Evolutionary conservation across 2,329 filamentous ascomycete genomes (phyloP), one percentile per base, ranked within the genome.

Genomic region (Thielaviopsis musarum): DNA sequence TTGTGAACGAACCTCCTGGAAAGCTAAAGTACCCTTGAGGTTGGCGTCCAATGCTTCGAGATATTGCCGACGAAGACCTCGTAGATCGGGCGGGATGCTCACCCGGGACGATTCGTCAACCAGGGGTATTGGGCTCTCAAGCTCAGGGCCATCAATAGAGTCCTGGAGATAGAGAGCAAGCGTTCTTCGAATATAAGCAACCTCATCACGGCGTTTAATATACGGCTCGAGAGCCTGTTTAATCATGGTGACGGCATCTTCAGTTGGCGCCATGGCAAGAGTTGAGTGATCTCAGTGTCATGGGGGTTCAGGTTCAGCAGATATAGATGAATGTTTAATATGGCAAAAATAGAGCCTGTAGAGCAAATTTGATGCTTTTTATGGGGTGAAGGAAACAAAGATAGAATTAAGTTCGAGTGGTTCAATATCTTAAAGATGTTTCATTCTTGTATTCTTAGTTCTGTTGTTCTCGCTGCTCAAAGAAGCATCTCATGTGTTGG

Each of bases 181-280:
- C 30, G 82, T 70, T 56, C 76, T 77, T 62, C 79, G 74, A 59
- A 84, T 78, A 54, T 77, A 77, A 41, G 75, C 71, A 55, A 76
- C 73, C 64, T 84, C 78, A 60, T 83, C 79, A 26, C 80, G 75
- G 28, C 77, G 74, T 57, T 78, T 79, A 59, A 83, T 71, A 62
- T 75, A 81, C 4, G 77, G 75, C 38, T 73, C 70, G 22, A 85
- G 71, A 19, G 38, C 28, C 28, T 54, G 38, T 52, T 57, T 34
- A n/a, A 62, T 19, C 30, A 48, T 24, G 9, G 38, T 12, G 19
- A 34, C 38, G 49, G 34, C 24, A 30, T 54, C 54, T 30, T 57
- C 41, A 19, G 30, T 21, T 19, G 57, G 30, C 9, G 45, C 55
- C 60, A 62, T 62, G 41, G 54, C 55, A 52, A 17, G n/a, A 41